Evolutionary conservation across 73 alveolate genomes (phyloP), one percentile per base, ranked within the genome.

Genomic region (Paramecium biaurelia): DNA sequence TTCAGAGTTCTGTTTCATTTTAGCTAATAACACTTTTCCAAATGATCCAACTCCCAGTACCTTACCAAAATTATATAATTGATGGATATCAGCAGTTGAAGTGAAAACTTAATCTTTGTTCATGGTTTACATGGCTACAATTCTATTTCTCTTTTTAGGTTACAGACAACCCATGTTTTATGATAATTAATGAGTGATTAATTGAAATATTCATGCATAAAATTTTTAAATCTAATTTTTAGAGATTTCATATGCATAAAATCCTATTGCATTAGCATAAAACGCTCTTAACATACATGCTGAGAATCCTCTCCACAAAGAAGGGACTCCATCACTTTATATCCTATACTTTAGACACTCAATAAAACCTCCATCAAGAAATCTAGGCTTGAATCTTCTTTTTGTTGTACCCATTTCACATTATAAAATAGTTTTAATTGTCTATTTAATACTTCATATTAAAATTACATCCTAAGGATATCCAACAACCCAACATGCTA

Each of bases 271-370:
- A 49, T 92, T 89, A 5, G 93, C 93, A 26, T 89, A 79, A 43
- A 92, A 63, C 0, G 97, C 94, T 43, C 97, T 56, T 38, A 89
- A 41, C n/a, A 93, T 15, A 58, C 97, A 93, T 5, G 92, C 97
- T 63, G 94, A 84, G 74, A 93, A 93, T 15, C 97, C 97, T 70
- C 76, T 92, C 97, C 97, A 93, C 41, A 93, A 93, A 26, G 93
- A 92, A 15, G 34, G 67, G 5, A 92, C 28, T n/a, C 95, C 97
- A 9, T 92, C 96, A 21, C 67, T 28, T 10, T 68, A 45, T 6
- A 84, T 35, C 26, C 92, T 85, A 56, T 93, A 47, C 41, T 67
- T 57, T 0, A 92, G 93, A 42, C 95, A 92, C 35, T 74, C 89
- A 43, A 92, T 4, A 28, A 93, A 92, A 8, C 97, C 97, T 11